phyloP scores from a whole-genome alignment of 2,329 filamentous ascomycete species.

The Fusarium cicatricum region DNA sequence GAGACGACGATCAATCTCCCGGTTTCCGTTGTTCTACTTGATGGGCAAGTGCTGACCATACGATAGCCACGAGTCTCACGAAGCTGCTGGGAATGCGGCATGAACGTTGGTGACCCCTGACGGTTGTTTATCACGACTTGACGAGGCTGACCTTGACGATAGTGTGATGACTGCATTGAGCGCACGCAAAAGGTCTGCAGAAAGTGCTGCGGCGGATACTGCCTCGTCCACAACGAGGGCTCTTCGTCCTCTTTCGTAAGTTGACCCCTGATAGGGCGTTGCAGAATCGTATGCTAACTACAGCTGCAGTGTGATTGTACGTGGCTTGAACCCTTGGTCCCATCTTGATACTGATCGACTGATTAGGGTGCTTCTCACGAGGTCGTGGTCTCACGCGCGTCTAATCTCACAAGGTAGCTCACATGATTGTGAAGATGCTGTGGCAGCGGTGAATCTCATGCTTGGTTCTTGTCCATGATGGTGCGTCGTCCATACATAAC shows the following conservation, averaged over 20 bases:
- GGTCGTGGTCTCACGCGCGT: slow-evolving; percentile 46
- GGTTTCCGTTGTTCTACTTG: not conserved
- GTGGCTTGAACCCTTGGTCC: slow-evolving; percentile 13
- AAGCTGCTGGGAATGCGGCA: slow-evolving; percentile 88
- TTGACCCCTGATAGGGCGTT: slow-evolving; percentile 12
- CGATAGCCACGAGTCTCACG: slow-evolving; percentile 66
- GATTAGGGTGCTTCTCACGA: slow-evolving; percentile 46
- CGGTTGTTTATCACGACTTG: fast-evolving
- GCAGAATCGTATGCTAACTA: slow-evolving; percentile 41
- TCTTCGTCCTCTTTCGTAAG: slow-evolving; percentile 70
- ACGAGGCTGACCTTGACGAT: slow-evolving; percentile 18
- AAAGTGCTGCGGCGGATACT: slow-evolving; percentile 82
- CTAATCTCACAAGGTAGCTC: slow-evolving; percentile 15
- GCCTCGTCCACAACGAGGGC: slow-evolving; percentile 82
- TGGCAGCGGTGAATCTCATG: not conserved
- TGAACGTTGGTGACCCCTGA: slow-evolving; percentile 65
- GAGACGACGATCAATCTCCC: slow-evolving; percentile 9
- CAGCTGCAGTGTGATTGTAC: slow-evolving; percentile 57
- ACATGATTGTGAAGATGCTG: not conserved
- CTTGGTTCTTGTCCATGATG: not conserved
- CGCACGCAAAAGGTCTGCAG: slow-evolving; percentile 75
- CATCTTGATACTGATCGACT: slow-evolving; percentile 19
- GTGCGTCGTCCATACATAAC: not conserved
- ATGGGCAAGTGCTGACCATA: slow-evolving; percentile 16
- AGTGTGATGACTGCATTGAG: slow-evolving; percentile 81